A percentile compares a stretch with the other conserved stretches of the same genome.
These are phyloP conservation scores for Oehlia diaphana DNA, from an alignment of 192 early-diverging fungal genomes.

Conservation along the genomic window DNA sequence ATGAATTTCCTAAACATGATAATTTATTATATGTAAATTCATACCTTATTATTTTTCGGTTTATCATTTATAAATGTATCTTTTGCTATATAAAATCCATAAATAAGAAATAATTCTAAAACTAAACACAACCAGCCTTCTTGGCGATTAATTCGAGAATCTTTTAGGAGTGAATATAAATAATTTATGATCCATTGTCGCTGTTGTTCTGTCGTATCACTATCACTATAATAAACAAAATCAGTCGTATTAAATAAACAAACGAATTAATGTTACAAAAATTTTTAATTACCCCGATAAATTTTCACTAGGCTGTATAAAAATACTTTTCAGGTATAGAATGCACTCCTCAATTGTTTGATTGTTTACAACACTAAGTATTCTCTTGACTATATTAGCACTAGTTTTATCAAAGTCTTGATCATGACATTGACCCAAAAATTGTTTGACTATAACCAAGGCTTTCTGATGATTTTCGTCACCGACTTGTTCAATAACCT, in stretches of 20 bases:
- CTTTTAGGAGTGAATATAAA: conserved; percentile 73
- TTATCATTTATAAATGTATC: conserved; percentile 35
- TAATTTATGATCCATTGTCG: conserved; percentile 83
- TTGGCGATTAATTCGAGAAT: conserved; percentile 71
- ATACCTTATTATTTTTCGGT: conserved; percentile 42
- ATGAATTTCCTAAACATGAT: background rate
- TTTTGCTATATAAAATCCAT: conserved; percentile 71
- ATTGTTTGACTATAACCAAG: conserved; percentile 76
- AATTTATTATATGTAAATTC: background rate
- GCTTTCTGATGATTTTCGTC: conserved; percentile 68
- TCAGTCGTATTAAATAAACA: background rate
- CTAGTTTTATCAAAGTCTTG: conserved; percentile 68
- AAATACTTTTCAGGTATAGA: conserved; percentile 67
- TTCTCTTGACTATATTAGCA: conserved; percentile 77
- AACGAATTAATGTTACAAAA: background rate
- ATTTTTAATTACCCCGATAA: background rate
- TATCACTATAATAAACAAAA: background rate
- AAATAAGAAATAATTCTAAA: conserved; percentile 66
- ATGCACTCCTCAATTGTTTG: conserved; percentile 72
- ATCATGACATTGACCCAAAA: conserved; percentile 76
- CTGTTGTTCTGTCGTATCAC: conserved; percentile 45
- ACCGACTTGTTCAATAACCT: conserved; percentile 56
- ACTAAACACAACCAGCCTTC: conserved; percentile 71
- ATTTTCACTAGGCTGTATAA: conserved; percentile 53
- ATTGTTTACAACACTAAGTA: conserved; percentile 71